Percentiles rank a stretch among this genome's conserved stretches.
Evolutionary conservation across 192 early-diverging fungal species (phyloP).

Genomic region (Backusella mclennaniae): DNA sequence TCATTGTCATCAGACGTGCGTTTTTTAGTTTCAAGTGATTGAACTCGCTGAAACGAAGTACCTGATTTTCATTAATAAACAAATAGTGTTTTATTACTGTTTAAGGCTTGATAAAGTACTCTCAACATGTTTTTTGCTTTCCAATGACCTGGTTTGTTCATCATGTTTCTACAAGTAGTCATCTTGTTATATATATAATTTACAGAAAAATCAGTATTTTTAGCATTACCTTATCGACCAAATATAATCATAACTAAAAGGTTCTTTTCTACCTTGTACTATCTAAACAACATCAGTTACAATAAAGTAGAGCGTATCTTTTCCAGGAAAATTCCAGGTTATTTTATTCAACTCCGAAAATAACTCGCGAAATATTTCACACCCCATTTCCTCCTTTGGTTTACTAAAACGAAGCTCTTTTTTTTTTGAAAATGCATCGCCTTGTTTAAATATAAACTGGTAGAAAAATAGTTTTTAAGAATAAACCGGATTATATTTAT

Average conservation of each 20-base stretch:
- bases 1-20: neutral
- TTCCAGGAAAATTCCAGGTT: neutral
- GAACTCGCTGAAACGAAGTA: neutral
- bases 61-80: too few species aligned
- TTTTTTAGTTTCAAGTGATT: neutral
- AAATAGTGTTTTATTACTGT: too few species aligned
- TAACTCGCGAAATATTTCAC: too few species aligned
- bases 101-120: too few species aligned
- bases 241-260: neutral
- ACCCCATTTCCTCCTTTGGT: too few species aligned
- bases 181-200: too few species aligned
- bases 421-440: neutral
- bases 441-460: neutral
- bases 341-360: too few species aligned
- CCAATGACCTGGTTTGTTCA: too few species aligned
- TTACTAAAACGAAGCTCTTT: too few species aligned
- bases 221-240: neutral
- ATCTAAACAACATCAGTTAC: neutral
- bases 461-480: neutral
- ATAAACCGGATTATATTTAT: neutral
- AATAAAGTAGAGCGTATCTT: neutral
- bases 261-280: neutral
- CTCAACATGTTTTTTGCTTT: too few species aligned
- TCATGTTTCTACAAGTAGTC: too few species aligned
- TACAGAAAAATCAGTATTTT: too few species aligned